Evolutionary conservation across 2,329 filamentous ascomycete species (phyloP), one percentile per base, ranked within the genome.

Genomic region (Teratosphaeria zuluensis): DNA sequence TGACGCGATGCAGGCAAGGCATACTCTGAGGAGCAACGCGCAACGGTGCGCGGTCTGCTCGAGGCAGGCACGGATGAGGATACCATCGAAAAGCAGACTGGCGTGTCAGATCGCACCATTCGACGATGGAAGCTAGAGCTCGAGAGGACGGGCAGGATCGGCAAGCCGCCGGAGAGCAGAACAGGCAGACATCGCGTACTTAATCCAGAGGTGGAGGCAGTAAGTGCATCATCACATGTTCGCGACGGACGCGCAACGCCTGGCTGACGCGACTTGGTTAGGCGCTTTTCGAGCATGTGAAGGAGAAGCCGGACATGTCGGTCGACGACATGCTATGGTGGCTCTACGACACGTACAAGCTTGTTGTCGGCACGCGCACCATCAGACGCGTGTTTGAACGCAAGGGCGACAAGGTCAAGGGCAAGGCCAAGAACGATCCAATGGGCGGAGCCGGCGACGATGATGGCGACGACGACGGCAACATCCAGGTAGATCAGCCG

Each of bases 311-410:
- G 55, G 68, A 70, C 35, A 64, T 71, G 64, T 69, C 68, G 11
- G 70, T 72, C 53, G 71, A 73, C 55, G 70, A 73, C 58, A 73
- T 73, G 70, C 64, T 72, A 11, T 73, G 71, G 71, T 73, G 70
- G 70, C 61, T 73, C 8, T 72, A 72, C 64, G 70, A 73, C 51
- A 67, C 63, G 1, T 68, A 72, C 59, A 66, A 70, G 62, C 69
- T 73, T 32, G 71, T 72, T 21, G 70, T 72, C 46, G 70, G 70
- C 54, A 72, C 71, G 32, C 64, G 71, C 28, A 73, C 71, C 12
- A 71, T 73, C 42, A 66, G 71, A 1, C 65, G 71, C n/a, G 71
- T 72, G 24, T 73, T 73, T 55, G 71, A 73, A 61, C 68, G 70
- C 33, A 70, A 70, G 57, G 69, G 68, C 60, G 68, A 71, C 59